phyloP scores from a whole-genome alignment of 352 stramenopile species.

The Pythium aphanidermatum region DNA sequence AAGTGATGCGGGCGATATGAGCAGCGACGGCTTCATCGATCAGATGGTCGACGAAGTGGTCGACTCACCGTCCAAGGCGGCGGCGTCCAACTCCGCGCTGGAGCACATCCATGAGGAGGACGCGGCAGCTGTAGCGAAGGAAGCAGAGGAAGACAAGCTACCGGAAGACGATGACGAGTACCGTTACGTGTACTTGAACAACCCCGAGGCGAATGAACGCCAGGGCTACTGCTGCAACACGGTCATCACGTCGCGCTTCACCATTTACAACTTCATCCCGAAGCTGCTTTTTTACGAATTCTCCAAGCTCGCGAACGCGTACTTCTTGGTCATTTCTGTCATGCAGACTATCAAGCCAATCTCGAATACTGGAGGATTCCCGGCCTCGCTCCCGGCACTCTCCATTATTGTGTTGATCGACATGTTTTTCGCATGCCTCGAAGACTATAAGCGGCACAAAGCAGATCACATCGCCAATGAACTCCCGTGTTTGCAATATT shows the following conservation, averaged over 20 bases:
- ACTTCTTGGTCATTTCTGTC: constrained; percentile 91
- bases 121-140: constrained; percentile 2
- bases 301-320: constrained; percentile 90
- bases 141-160: background rate
- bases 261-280: constrained; percentile 87
- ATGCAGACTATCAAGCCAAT: constrained; percentile 90
- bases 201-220: constrained; percentile 44
- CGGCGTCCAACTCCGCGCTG: background rate
- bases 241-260: constrained; percentile 90
- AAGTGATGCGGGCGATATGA: background rate
- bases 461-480: constrained; percentile 86
- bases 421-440: constrained; percentile 88
- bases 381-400: constrained; percentile 86
- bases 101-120: constrained; percentile 18
- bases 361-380: constrained; percentile 89
- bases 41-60: constrained; percentile 17
- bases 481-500: constrained; percentile 45
- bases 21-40: constrained; percentile 9
- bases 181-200: constrained; percentile 70
- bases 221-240: constrained; percentile 65
- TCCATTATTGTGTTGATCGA: constrained; percentile 91
- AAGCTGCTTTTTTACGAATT: constrained; percentile 90
- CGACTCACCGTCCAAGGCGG: constrained; percentile 6
- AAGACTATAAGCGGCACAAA: constrained; percentile 88
- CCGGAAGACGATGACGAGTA: constrained; percentile 38